Base-by-base conservation (phyloP, 352 stramenopile genomes). In the Thraustotheca clavata region DNA sequence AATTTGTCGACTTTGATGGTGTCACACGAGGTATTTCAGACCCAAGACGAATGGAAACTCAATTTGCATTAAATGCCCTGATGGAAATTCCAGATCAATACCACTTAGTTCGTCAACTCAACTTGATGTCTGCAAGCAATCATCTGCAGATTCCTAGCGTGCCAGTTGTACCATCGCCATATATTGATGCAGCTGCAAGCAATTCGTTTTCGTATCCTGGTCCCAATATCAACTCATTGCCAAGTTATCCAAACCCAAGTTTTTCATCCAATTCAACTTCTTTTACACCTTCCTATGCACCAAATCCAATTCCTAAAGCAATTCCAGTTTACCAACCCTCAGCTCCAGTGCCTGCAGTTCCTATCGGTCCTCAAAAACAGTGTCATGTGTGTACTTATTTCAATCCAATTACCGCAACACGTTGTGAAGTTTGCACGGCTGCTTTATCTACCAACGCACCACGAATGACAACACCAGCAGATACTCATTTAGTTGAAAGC, bases 71-170 rank as follows among this genome's bases (percentile, higher is more conserved):
- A 3, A 75, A 88, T 29, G 83, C 86, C 41, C 73, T 95, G 27
- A 92, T 93, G 83, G 83, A 95, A 72, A 76, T 93, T 48, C 86
- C 86, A 6, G 77, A 86, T 50, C 84, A 94, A 63, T 92, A 91
- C 63, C 74, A 75, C 36, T 77, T 73, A 34, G 91, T 94, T 9
- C 60, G 52, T 4, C 12, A 46, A 14, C 60, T 68, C 34, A 62
- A 62, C 24, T 14, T 67, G 14, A 46, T 46, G 43, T 27, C 47
- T n/a, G 12, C 60, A 3, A 46, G 38, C 16, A 20, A 20, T 3
- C 35, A 26, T 14, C 18, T 22, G 6, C 60, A 57, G 34, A 18
- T 38, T 20, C 60, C 33, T 20, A 22, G 31, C 20, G 24, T 54
- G 5, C 32, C 60, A 20, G 32, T 59, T 12, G 4, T 67, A 24